Conservation (phyloP, 108 stramenopile species). For the Stephanodiscus minutulus region DNA sequence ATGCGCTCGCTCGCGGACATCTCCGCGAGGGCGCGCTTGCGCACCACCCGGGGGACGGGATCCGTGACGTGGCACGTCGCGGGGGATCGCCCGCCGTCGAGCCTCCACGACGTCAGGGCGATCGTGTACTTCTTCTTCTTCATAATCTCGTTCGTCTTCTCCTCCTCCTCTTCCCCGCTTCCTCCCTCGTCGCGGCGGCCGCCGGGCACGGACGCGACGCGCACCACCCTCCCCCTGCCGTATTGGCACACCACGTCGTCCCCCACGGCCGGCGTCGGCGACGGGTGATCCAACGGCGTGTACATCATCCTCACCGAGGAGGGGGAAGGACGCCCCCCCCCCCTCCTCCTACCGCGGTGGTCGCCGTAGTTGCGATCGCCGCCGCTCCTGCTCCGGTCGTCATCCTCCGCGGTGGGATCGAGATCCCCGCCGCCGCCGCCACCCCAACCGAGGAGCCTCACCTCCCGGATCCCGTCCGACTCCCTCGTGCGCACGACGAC, state of each 20-base stretch:
- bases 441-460: conserved; percentile 68
- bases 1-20: conserved; percentile 71
- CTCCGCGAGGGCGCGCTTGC: conserved; percentile 57
- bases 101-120: conserved; percentile 2
- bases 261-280: conserved; percentile 56
- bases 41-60: conserved; percentile 55
- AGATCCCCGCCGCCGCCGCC: neutral
- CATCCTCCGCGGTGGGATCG: no score
- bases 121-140: conserved; percentile 18
- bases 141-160: no score
- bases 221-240: conserved; percentile 54
- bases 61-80: conserved; percentile 61
- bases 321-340: no score
- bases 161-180: conserved; percentile 32
- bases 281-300: conserved; percentile 59
- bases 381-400: no score
- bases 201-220: neutral
- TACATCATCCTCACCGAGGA: conserved; percentile 60
- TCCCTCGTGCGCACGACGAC: conserved; percentile 58
- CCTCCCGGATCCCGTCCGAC: conserved; percentile 50
- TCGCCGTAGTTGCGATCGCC: no score
- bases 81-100: conserved; percentile 47
- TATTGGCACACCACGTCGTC: conserved; percentile 68
- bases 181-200: conserved; percentile 24
- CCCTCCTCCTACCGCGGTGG: neutral